These are phyloP conservation scores for Noccaea caerulescens DNA, from an alignment of 345 rosid genomes.

Conservation along the genomic window DNA sequence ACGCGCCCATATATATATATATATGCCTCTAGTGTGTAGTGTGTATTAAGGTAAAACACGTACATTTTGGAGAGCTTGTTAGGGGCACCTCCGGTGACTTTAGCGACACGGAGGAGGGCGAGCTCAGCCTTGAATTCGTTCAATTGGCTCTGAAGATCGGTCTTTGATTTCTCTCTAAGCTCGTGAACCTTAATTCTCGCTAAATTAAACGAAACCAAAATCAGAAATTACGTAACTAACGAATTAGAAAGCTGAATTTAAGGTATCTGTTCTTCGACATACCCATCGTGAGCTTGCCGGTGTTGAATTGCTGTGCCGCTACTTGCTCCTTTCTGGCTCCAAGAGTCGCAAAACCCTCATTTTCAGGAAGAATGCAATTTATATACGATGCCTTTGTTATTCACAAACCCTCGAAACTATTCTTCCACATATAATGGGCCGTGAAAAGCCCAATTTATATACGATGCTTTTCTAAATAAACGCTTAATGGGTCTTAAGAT, in stretches of 20 bases:
- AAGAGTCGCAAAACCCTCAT: slow-evolving; percentile 26
- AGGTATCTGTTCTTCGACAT: neutral
- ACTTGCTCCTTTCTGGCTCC: slow-evolving; percentile 29
- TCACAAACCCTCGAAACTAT: neutral
- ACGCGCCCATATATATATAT: neutral
- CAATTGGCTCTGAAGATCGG: slow-evolving; percentile 52
- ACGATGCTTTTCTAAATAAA: neutral
- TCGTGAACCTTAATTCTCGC: slow-evolving; percentile 70
- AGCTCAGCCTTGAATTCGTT: slow-evolving; percentile 63
- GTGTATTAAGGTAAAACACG: neutral
- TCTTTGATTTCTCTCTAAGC: slow-evolving; percentile 56
- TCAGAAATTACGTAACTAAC: neutral
- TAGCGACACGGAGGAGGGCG: slow-evolving; percentile 67
- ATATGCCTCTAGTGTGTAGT: neutral
- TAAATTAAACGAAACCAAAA: neutral
- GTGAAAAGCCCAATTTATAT: slow-evolving; percentile 15
- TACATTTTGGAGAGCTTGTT: slow-evolving; percentile 73
- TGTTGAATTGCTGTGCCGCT: slow-evolving; percentile 26
- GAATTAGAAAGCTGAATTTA: neutral
- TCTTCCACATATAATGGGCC: slow-evolving; percentile 19
- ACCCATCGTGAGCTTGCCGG: slow-evolving; percentile 38
- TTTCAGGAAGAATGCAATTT: neutral
- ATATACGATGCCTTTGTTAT: slow-evolving; percentile 20
- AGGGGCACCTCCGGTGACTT: slow-evolving; percentile 73
- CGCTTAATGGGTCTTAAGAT: neutral